A percentile compares a stretch with the other conserved stretches of the same genome.
Evolutionary conservation across 2,329 filamentous ascomycete genomes (phyloP).

Genomic region (Chrysoporthe cubensis): DNA sequence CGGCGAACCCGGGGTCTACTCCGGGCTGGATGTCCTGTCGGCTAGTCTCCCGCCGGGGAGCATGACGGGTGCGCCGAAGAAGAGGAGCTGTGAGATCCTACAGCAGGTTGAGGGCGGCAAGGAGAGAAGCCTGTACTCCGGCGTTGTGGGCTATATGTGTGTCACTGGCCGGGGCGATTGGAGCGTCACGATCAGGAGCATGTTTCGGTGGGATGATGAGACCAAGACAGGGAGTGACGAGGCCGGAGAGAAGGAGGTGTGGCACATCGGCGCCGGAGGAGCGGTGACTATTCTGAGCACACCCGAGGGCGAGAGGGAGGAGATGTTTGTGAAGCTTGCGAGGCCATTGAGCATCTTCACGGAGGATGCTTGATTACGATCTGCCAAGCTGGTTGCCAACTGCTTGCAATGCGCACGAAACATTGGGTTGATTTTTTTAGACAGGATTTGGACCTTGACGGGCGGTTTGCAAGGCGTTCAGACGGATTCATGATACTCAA

Average conservation of each 20-base stretch:
- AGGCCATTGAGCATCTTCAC: conserved; percentile 58
- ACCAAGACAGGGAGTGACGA: conserved; percentile 45
- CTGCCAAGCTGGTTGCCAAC: not conserved
- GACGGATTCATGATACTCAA: conserved; percentile 34
- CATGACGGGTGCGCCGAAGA: conserved; percentile 97
- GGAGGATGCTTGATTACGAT: conserved; percentile 28
- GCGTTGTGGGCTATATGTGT: conserved; percentile 88
- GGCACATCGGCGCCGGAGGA: conserved; percentile 88
- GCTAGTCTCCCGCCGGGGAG: conserved; percentile 83
- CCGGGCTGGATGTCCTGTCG: conserved; percentile 76
- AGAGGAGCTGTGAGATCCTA: conserved; percentile 85
- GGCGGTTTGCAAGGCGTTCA: conserved; percentile 9
- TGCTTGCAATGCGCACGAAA: not conserved
- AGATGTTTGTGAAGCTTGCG: conserved; percentile 81
- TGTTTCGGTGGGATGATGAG: conserved; percentile 74
- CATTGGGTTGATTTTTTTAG: not conserved
- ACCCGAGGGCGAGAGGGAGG: conserved; percentile 79
- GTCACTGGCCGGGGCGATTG: conserved; percentile 85
- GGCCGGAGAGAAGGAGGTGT: conserved; percentile 56
- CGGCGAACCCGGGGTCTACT: conserved; percentile 40
- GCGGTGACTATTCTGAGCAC: conserved; percentile 87
- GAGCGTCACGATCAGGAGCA: conserved; percentile 85
- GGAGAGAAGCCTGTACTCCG: conserved; percentile 80
- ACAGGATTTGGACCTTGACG: not conserved
- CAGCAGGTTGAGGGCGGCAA: conserved; percentile 65